Conservation (phyloP, 192 early-diverging fungal species). For the Coemansia sp. region DNA sequence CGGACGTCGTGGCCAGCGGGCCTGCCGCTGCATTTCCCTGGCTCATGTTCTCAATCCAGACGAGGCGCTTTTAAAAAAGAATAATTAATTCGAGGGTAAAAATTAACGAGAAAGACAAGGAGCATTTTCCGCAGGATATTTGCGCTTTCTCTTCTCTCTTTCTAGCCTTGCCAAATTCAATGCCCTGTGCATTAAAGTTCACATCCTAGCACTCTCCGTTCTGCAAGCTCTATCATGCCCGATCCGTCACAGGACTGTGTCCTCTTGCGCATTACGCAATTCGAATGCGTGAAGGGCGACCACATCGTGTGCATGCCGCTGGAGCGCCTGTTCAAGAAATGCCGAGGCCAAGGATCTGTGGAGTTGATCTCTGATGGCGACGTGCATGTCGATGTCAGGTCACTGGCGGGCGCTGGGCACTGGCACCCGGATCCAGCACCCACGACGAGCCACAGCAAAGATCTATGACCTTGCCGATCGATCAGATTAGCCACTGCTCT, state of each 20-base stretch:
- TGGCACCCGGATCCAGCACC: conserved; percentile 3
- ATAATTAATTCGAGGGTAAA: not conserved
- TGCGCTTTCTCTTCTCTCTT: no score
- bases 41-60: conserved; percentile 21
- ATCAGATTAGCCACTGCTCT: conserved; percentile 11
- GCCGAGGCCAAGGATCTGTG: conserved; percentile 27
- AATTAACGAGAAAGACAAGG: not conserved
- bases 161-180: no score
- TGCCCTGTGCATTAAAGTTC: no score
- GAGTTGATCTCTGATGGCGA: conserved; percentile 36
- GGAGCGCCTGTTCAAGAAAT: conserved; percentile 47
- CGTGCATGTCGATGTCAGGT: conserved; percentile 20
- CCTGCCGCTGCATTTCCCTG: conserved; percentile 15
- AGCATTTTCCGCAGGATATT: no score
- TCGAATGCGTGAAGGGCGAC: conserved; percentile 29
- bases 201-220: not conserved
- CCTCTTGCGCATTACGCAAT: conserved; percentile 31
- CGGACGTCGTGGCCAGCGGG: conserved; percentile 9
- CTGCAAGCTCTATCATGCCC: not conserved
- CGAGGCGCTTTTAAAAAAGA: not conserved
- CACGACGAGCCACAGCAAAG: not conserved
- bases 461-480: not conserved
- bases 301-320: conserved; percentile 30
- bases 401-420: not conserved
- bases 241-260: conserved; percentile 28